Percentiles rank a stretch among this genome's conserved stretches.
These are phyloP conservation scores for Malassezia pachydermatis DNA, from an alignment of 1,284 basidiomycete genomes.

Conservation along the genomic window DNA sequence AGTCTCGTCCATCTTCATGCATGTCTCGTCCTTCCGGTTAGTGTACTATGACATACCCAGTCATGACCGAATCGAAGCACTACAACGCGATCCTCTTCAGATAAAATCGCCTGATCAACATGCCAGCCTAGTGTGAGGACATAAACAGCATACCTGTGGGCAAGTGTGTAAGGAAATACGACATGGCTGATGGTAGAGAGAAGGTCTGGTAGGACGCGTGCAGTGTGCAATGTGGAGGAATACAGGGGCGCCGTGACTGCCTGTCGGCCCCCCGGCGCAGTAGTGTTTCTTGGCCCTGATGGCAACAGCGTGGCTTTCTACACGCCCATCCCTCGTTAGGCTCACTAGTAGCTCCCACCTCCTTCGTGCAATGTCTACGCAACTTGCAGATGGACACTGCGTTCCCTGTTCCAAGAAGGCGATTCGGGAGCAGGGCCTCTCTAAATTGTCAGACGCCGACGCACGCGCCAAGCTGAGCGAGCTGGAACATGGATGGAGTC, in stretches of 20 bases:
- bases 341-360: no score
- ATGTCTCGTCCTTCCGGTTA: slow-evolving; percentile 60
- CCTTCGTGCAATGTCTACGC: slow-evolving; percentile 4
- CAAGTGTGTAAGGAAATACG: slow-evolving; percentile 71
- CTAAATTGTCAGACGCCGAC: slow-evolving; percentile 5
- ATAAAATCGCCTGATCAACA: slow-evolving; percentile 70
- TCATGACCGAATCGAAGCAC: slow-evolving; percentile 92
- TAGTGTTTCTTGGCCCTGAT: background rate
- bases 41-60: slow-evolving; percentile 44
- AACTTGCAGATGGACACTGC: slow-evolving; percentile 2
- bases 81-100: slow-evolving; percentile 91
- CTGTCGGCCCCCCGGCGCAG: background rate
- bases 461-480: slow-evolving; percentile 17
- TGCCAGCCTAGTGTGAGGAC: slow-evolving; percentile 31
- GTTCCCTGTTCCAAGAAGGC: slow-evolving; percentile 17
- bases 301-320: background rate
- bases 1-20: slow-evolving; percentile 99
- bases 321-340: background rate
- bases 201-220: no score
- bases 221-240: no score
- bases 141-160: slow-evolving; percentile 59
- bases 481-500: slow-evolving; percentile 26
- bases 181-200: slow-evolving; percentile 38
- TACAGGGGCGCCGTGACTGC: background rate
- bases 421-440: slow-evolving; percentile 14